These are phyloP conservation scores for Staphylotrichum longicolle DNA, from an alignment of 495 filamentous ascomycete genomes.

Conservation along the genomic window DNA sequence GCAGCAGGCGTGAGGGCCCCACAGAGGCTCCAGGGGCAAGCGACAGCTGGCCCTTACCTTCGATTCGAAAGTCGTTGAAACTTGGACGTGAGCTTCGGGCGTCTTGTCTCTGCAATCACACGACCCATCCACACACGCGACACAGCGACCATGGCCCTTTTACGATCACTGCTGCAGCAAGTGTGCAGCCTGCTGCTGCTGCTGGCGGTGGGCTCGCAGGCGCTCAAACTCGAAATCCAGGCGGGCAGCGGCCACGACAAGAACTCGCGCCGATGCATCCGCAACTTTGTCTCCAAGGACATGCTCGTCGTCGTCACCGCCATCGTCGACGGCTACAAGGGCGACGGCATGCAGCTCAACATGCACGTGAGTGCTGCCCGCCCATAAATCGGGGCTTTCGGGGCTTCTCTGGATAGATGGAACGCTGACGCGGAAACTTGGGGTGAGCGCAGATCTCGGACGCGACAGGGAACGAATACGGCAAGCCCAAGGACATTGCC, in stretches of 20 bases:
- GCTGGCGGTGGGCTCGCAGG: constrained; percentile 61
- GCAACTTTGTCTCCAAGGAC: constrained; percentile 92
- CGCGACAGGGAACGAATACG: constrained; percentile 92
- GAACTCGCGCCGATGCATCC: constrained; percentile 75
- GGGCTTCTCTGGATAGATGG: too few species aligned
- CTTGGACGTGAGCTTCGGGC: not conserved
- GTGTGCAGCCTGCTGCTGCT: constrained; percentile 50
- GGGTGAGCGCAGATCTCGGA: constrained; percentile 72
- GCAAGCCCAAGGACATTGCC: constrained; percentile 81
- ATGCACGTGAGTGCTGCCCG: constrained; percentile 75
- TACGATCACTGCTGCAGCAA: constrained; percentile 45
- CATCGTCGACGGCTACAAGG: constrained; percentile 76
- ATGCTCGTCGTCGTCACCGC: constrained; percentile 98
- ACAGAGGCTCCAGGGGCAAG: constrained; percentile 29
- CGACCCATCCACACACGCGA: constrained; percentile 6
- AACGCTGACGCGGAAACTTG: too few species aligned
- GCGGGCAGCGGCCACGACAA: constrained; percentile 62
- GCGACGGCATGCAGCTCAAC: constrained; percentile 90
- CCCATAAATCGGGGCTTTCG: not conserved
- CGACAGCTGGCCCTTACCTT: constrained; percentile 35
- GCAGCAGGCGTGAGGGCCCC: not conserved
- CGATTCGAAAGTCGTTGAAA: not conserved
- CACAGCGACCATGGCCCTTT: constrained; percentile 32
- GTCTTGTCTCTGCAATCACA: constrained; percentile 15
- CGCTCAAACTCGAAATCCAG: constrained; percentile 90